Base-by-base conservation (phyloP, 2,329 filamentous ascomycete genomes). In the Pseudonectria foliicola region DNA sequence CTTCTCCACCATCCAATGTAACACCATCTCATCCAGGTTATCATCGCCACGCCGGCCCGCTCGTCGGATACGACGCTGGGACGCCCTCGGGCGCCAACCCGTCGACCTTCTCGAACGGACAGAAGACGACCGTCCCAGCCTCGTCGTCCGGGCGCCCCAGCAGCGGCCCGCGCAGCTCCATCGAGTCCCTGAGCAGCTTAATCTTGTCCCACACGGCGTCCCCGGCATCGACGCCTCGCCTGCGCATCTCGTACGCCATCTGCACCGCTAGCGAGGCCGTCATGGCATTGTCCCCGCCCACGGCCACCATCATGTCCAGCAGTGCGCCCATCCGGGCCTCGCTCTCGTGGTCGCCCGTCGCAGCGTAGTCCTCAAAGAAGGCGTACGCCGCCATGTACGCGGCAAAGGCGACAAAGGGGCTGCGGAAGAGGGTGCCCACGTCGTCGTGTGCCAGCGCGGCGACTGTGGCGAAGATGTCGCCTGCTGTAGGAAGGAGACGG, bases 391-490 rank as follows among this genome's bases (percentile, higher is more conserved):
- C 77, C 31, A 85, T 79, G 49, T 84, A 86, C 6, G 85, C 65
- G 43, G 79, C 82, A 57, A 85, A 85, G 0, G 77, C 74, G 44
- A 82, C 70, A 54, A 85, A 81, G 0, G 82, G 80, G 42, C 83
- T 84, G 62, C 80, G 74, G 71, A 84, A 46, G 12, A 47, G 35
- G 34, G 41, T 33, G 4, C 42, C 44, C 6, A 46, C 55, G 26
- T 48, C 53, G n/a, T n/a, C n/a, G n/a, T n/a, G n/a, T 6, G 36
- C 16, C 7, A 82, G 72, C 66, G 81, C 42, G 1, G 52, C 51
- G 1, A 93, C 82, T 31, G 93, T 84, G 35, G 75, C 82, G 11
- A 86, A 77, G 34, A 93, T 85, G 50, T 90, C 85, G 29, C 84
- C 77, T 0, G 88, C 87, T 6, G 88, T 82, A 16, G 85, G 81